Percentiles rank a stretch among this genome's conserved stretches.
phyloP scores from a whole-genome alignment of 805 yeast species.

The Schizosaccharomyces osmophilus region DNA sequence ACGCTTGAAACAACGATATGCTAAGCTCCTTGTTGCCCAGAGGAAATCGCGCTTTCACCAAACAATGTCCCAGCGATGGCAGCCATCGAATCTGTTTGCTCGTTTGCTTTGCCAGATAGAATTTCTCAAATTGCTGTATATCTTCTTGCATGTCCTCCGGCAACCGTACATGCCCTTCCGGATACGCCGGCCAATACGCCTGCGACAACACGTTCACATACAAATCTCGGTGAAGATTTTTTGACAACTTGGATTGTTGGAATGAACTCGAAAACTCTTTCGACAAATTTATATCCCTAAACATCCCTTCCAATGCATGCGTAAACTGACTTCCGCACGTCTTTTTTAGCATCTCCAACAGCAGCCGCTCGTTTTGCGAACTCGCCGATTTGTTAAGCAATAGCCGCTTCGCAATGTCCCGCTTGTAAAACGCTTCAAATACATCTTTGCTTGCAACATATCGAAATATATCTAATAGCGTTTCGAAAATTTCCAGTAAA shows the following conservation, averaged over 20 bases:
- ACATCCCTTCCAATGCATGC: constrained; percentile 64
- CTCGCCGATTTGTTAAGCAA: constrained; percentile 24
- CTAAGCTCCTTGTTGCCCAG: constrained; percentile 13
- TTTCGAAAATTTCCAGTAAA: background rate
- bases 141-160: constrained; percentile 11
- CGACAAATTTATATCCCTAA: constrained; percentile 47
- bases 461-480: constrained; percentile 27
- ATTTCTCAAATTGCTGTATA: constrained; percentile 9
- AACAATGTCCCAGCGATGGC: constrained; percentile 12
- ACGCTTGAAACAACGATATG: constrained; percentile 30
- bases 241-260: constrained; percentile 2
- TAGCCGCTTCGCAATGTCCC: constrained; percentile 63
- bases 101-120: constrained; percentile 9
- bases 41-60: constrained; percentile 11
- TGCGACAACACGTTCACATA: constrained; percentile 12
- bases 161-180: constrained; percentile 9
- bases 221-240: constrained; percentile 3
- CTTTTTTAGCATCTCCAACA: constrained; percentile 41
- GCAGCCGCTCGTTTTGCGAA: constrained; percentile 40
- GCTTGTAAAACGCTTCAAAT: constrained; percentile 64
- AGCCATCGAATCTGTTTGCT: constrained; percentile 12
- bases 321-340: constrained; percentile 65
- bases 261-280: constrained; percentile 18
- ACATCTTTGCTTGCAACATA: constrained; percentile 61
- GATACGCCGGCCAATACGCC: constrained; percentile 14